Evolutionary conservation across 2,329 filamentous ascomycete species (phyloP).

Genomic region (Nannizzia gypsea): DNA sequence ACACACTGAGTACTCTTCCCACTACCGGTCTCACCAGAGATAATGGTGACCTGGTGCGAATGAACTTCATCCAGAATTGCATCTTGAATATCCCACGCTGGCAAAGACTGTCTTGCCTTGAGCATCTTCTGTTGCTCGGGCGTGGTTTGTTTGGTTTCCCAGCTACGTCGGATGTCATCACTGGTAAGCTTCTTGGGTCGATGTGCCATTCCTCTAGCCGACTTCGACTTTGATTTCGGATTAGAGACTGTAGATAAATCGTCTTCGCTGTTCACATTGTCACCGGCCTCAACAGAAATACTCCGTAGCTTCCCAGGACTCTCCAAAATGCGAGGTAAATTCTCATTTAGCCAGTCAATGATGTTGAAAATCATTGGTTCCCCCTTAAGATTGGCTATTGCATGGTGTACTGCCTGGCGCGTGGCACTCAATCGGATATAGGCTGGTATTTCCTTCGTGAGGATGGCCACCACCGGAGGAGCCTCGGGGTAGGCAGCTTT

Average conservation of each 20-base stretch:
- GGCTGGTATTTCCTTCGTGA: slow-evolving; percentile 60
- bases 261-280: slow-evolving; percentile 46
- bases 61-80: slow-evolving; percentile 64
- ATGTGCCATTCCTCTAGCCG: slow-evolving; percentile 54
- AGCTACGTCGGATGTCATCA: slow-evolving; percentile 51
- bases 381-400: slow-evolving; percentile 58
- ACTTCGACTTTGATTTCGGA: slow-evolving; percentile 23
- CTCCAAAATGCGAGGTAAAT: slow-evolving; percentile 70
- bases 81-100: slow-evolving; percentile 76
- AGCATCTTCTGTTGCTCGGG: slow-evolving; percentile 64
- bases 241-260: slow-evolving; percentile 9
- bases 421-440: slow-evolving; percentile 88
- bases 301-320: slow-evolving; percentile 73
- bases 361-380: slow-evolving; percentile 87
- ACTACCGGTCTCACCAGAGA: slow-evolving; percentile 91
- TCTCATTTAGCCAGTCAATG: slow-evolving; percentile 81
- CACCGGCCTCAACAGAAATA: slow-evolving; percentile 65
- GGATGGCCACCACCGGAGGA: slow-evolving; percentile 57
- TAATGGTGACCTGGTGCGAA: slow-evolving; percentile 78
- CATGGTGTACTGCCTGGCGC: slow-evolving; percentile 61
- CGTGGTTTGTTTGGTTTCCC: slow-evolving; percentile 55
- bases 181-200: slow-evolving; percentile 40
- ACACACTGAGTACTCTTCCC: slow-evolving; percentile 96
- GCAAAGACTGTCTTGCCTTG: slow-evolving; percentile 57
- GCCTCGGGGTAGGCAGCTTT: slow-evolving; percentile 54